Percentiles rank a stretch among this genome's conserved stretches.
Conservation (phyloP, 306 rosid species). For the Vigna nakashimae region DNA sequence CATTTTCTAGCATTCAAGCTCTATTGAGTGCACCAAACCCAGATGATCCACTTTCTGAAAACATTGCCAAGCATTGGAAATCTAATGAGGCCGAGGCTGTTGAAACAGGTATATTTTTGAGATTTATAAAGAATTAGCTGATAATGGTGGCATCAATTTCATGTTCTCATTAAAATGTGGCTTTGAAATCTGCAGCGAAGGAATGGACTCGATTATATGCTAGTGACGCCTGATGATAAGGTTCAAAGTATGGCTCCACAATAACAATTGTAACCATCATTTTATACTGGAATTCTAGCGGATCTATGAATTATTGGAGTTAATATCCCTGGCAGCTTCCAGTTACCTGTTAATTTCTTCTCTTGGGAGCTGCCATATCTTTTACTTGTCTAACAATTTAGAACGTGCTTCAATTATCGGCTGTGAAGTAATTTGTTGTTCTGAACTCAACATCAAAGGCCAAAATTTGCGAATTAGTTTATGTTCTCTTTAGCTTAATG, state of each 20-base stretch:
- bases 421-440: conserved; percentile 24
- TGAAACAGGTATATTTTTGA: conserved; percentile 72
- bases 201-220: conserved; percentile 93
- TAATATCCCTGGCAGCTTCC: conserved; percentile 48
- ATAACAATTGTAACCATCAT: conserved; percentile 55
- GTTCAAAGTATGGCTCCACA: conserved; percentile 46
- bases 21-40: conserved; percentile 98
- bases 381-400: conserved; percentile 30
- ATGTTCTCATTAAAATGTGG: conserved; percentile 18
- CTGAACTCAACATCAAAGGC: not conserved
- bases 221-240: conserved; percentile 66
- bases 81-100: conserved; percentile 91
- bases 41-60: conserved; percentile 95
- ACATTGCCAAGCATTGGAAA: conserved; percentile 97
- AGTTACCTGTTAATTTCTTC: conserved; percentile 47
- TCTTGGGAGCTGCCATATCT: conserved; percentile 44
- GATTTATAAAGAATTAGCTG: not conserved
- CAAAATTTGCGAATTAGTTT: conserved; percentile 34
- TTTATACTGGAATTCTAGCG: conserved; percentile 51
- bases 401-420: conserved; percentile 22
- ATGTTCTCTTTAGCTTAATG: conserved; percentile 6
- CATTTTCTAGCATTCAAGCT: conserved; percentile 75
- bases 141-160: conserved; percentile 22
- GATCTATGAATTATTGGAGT: conserved; percentile 52
- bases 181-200: conserved; percentile 64